Conservation (phyloP, 768 basidiomycete genomes). For the Dentipellis sp. region DNA sequence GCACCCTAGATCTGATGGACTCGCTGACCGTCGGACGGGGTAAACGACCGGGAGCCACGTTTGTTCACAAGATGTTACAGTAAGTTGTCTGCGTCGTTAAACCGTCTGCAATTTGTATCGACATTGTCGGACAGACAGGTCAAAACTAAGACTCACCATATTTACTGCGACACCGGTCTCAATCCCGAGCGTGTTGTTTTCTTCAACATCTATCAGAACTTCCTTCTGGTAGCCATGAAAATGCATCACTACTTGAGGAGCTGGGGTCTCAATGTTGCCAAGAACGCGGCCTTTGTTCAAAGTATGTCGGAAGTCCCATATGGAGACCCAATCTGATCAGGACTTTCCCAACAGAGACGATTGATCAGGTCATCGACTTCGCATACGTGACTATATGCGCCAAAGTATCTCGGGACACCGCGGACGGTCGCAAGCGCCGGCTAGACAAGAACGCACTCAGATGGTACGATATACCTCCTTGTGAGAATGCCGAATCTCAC, state of each 20-base stretch:
- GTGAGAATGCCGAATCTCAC: slow-evolving; percentile 2
- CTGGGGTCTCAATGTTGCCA: slow-evolving; percentile 39
- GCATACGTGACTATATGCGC: slow-evolving; percentile 42
- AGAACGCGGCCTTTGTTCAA: slow-evolving; percentile 41
- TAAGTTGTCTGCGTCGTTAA: slow-evolving; percentile 25
- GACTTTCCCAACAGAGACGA: slow-evolving; percentile 35
- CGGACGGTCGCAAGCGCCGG: slow-evolving; percentile 15
- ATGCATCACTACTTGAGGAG: slow-evolving; percentile 73
- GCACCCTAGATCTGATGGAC: slow-evolving; percentile 45
- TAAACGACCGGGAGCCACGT: slow-evolving; percentile 53
- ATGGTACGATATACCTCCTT: slow-evolving; percentile 39
- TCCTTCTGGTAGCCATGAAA: slow-evolving; percentile 76
- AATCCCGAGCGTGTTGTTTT: slow-evolving; percentile 57
- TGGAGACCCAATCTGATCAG: background rate
- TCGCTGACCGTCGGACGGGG: slow-evolving; percentile 66
- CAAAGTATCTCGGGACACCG: slow-evolving; percentile 33
- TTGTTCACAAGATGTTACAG: slow-evolving; percentile 70
- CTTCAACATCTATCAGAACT: slow-evolving; percentile 82
- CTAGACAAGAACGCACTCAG: slow-evolving; percentile 41
- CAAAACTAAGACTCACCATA: slow-evolving; percentile 66
- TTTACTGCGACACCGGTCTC: slow-evolving; percentile 68
- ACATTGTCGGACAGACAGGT: slow-evolving; percentile 40
- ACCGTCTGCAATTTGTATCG: background rate
- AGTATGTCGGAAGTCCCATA: slow-evolving; percentile 29
- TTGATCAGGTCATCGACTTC: slow-evolving; percentile 52